Base-by-base conservation (phyloP, 345 rosid genomes). In the Lepidium sativum region DNA sequence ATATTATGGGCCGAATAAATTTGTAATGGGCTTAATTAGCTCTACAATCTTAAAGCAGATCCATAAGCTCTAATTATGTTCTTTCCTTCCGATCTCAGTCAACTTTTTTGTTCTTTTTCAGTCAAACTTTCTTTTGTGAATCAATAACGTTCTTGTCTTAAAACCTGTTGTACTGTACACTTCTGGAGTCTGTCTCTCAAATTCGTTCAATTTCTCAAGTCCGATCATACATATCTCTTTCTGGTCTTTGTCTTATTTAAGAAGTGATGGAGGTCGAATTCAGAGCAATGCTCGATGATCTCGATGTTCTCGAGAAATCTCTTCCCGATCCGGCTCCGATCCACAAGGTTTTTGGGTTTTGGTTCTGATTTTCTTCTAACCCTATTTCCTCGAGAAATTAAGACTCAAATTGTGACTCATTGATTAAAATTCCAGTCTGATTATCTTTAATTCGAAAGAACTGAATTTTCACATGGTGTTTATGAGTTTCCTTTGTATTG, bases 231-330 rank as follows among this genome's bases (percentile, higher is more conserved):
- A n/a, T n/a, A n/a, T n/a, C n/a, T n/a, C n/a, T n/a, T n/a, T 47
- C 34, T 5, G 12, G 20, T 18, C 32, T 34, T 9, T 9, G 11
- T 21, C 5, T 62, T 21, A 27, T 37, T 38, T 10, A 39, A 34
- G 56, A 69, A 44, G 6, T 0, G 43, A 88, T 88, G 98, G 98
- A 91, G 81, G 73, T 27, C 17, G 97, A 85, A 78, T 66, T 92
- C 77, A 80, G 79, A 52, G 83, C 74, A 66, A 49, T 89, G 76
- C 80, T 77, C 21, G 78, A 68, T 37, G 95, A 87, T 69, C 89
- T 92, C 2, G 75, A 81, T 35, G 54, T 73, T 37, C 79, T 92
- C 70, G 83, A 77, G 77, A 75, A 58, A 60, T 83, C 88, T 12
- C 65, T 83, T 6, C 77, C 81, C 18, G 88, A 84, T 79, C 78